Conservation (phyloP, 768 basidiomycete species). For the Termitomyces sp. region DNA sequence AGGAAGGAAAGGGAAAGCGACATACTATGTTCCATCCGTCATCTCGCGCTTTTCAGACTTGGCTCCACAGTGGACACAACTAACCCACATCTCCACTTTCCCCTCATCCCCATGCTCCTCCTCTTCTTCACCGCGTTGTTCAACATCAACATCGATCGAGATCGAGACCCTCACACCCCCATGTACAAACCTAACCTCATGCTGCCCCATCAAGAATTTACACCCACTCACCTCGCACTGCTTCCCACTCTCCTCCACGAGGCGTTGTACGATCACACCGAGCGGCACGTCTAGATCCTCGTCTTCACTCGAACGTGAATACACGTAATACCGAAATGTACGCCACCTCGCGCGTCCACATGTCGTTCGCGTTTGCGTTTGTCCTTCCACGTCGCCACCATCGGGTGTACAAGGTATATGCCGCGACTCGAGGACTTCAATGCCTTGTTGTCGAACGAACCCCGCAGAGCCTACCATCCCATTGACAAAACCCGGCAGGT, state of each 20-base stretch:
- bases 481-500: conserved; percentile 21
- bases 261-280: conserved; percentile 40
- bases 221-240: conserved; percentile 33
- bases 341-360: no score
- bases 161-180: conserved; percentile 31
- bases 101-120: no score
- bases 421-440: conserved; percentile 19
- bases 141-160: no score
- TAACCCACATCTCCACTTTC: conserved; percentile 52
- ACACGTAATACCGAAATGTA: conserved; percentile 46
- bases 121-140: no score
- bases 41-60: conserved; percentile 33
- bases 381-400: not conserved
- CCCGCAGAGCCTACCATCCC: no score
- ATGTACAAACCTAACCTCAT: conserved; percentile 46
- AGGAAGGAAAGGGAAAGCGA: not conserved
- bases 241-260: conserved; percentile 29
- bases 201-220: conserved; percentile 34
- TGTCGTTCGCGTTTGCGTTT: conserved; percentile 12
- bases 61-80: conserved; percentile 47
- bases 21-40: conserved; percentile 23
- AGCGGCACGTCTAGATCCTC: conserved; percentile 23
- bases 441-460: conserved; percentile 19
- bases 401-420: not conserved
- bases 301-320: no score